Evolutionary conservation across 2,329 filamentous ascomycete species (phyloP).

Genomic region (Davidsoniella eucalypti): DNA sequence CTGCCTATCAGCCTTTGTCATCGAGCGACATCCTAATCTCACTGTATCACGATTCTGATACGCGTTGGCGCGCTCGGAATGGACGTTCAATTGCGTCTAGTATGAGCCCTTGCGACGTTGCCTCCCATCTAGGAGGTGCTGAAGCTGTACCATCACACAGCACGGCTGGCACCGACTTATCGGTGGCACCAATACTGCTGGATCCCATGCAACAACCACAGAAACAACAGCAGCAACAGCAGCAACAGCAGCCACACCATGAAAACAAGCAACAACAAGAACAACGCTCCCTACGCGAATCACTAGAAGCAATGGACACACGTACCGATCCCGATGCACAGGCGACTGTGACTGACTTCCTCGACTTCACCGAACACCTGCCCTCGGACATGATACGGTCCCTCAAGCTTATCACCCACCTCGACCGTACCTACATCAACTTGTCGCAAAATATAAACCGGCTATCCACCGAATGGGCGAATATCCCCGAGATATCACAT

Average conservation of each 20-base stretch:
- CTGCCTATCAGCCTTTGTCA: too few relatives aligned
- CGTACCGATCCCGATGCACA: slow-evolving; percentile 50
- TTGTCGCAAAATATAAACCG: slow-evolving; percentile 38
- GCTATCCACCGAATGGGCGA: slow-evolving; percentile 39
- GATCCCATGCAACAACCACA: not conserved
- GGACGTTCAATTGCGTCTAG: slow-evolving; percentile 3
- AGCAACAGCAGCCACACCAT: not conserved
- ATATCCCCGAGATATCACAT: slow-evolving; percentile 31
- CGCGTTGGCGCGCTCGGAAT: slow-evolving; percentile 8
- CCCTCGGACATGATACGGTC: slow-evolving; percentile 51
- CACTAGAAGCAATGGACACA: slow-evolving; percentile 30
- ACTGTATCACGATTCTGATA: not conserved
- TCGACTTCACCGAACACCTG: slow-evolving; percentile 54
- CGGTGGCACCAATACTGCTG: slow-evolving; percentile 7
- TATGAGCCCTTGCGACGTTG: slow-evolving; percentile 8
- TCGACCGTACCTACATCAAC: slow-evolving; percentile 41
- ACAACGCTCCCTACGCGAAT: slow-evolving; percentile 15
- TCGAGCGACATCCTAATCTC: too few relatives aligned
- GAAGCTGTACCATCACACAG: slow-evolving; percentile 23
- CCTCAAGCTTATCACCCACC: slow-evolving; percentile 46
- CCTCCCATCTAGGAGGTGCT: slow-evolving; percentile 13
- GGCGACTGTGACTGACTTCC: slow-evolving; percentile 52
- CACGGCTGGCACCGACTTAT: slow-evolving; percentile 17
- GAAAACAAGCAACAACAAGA: not conserved
- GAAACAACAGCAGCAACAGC: not conserved